phyloP scores from a whole-genome alignment of 192 early-diverging fungal species.

The Linnemannia hyalina region DNA sequence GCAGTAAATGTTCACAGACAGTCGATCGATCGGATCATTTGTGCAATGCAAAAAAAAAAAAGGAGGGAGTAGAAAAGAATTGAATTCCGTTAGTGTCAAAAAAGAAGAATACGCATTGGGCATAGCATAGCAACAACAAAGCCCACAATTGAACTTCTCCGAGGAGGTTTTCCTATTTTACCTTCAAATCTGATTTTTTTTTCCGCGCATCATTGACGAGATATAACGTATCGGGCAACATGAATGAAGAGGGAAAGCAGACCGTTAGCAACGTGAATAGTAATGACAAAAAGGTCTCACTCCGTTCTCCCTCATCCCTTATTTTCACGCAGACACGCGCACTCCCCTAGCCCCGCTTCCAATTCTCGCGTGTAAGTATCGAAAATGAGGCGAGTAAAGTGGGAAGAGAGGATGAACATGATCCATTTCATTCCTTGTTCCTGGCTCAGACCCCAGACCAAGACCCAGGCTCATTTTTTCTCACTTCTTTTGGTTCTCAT shows the following conservation, averaged over 20 bases:
- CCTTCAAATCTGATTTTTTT: neutral
- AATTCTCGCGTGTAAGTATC: neutral
- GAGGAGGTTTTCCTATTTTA: slow-evolving; percentile 24
- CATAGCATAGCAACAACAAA: slow-evolving; percentile 77
- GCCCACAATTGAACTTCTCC: slow-evolving; percentile 59
- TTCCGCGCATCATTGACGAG: neutral
- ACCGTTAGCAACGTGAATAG: neutral
- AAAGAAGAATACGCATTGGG: neutral
- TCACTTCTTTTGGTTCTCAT: neutral
- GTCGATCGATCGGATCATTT: slow-evolving; percentile 66
- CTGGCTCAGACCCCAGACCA: neutral
- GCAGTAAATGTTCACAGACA: slow-evolving; percentile 78
- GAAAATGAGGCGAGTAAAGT: neutral
- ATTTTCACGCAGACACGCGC: neutral
- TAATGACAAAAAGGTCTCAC: neutral
- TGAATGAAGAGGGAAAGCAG: neutral
- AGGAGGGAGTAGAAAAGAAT: slow-evolving; percentile 38
- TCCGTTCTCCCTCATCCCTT: neutral
- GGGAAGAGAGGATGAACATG: neutral
- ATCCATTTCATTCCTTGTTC: neutral
- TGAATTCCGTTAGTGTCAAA: neutral
- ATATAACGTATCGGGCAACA: neutral
- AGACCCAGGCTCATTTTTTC: slow-evolving; percentile 1
- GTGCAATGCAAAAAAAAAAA: slow-evolving; percentile 46
- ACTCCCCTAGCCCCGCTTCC: neutral